Evolutionary conservation across 176 grass and related monocot species (phyloP).

Genomic region (Avena atlantica): DNA sequence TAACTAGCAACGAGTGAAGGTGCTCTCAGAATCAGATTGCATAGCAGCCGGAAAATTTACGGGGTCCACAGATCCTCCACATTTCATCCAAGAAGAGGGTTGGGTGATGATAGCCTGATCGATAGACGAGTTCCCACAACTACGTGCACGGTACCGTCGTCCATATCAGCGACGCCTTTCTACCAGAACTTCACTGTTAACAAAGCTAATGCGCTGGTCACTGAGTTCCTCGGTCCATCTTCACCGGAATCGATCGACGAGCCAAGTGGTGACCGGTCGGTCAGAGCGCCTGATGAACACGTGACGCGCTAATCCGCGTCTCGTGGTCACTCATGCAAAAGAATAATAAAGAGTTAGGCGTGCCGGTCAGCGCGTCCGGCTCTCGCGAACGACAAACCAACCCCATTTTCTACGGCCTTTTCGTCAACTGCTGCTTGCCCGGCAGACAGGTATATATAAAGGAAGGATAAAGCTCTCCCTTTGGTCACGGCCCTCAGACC

Average conservation of each 20-base stretch:
- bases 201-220: background rate
- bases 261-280: background rate
- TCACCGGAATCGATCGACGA: background rate
- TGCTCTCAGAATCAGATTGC: too few relatives aligned
- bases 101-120: background rate
- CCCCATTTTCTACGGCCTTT: background rate
- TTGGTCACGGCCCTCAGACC: background rate
- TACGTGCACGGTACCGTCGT: background rate
- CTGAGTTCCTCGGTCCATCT: background rate
- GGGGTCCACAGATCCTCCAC: too few relatives aligned
- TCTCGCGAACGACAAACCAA: background rate
- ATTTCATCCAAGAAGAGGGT: background rate
- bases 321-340: background rate
- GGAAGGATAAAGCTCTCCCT: background rate
- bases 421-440: background rate
- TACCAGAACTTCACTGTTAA: background rate
- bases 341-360: background rate
- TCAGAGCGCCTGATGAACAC: too few relatives aligned
- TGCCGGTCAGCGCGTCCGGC: slow-evolving; percentile 21
- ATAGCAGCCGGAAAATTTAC: too few relatives aligned
- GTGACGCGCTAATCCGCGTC: too few relatives aligned
- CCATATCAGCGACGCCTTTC: background rate
- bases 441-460: background rate
- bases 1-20: too few relatives aligned
- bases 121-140: background rate